Evolutionary conservation across 352 stramenopile genomes (phyloP).

Genomic region (Pythium graminicola): DNA sequence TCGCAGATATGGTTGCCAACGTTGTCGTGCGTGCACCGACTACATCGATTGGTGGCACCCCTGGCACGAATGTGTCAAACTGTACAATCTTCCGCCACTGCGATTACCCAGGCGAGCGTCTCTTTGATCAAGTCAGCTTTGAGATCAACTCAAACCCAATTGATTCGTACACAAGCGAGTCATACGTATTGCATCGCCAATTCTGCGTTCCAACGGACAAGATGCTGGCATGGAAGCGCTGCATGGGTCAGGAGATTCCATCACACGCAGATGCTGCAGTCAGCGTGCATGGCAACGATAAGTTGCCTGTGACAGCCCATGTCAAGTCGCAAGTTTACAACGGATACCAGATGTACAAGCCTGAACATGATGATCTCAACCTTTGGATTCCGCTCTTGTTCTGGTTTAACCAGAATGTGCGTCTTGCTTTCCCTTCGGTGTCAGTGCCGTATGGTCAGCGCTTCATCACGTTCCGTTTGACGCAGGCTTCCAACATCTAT

Average conservation of each 20-base stretch:
- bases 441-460: constrained; percentile 15
- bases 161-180: constrained; percentile 13
- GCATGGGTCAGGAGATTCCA: constrained; percentile 14
- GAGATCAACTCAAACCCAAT: constrained; percentile 14
- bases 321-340: constrained; percentile 6
- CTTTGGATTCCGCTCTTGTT: constrained; percentile 12
- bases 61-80: not conserved
- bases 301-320: not conserved
- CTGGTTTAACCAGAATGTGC: constrained; percentile 15
- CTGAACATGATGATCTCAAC: constrained; percentile 3
- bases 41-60: not conserved
- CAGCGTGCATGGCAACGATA: too few relatives aligned
- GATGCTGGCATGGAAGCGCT: constrained; percentile 2
- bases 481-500: not conserved
- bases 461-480: constrained; percentile 12
- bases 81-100: constrained; percentile 9
- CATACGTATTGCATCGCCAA: constrained; percentile 9
- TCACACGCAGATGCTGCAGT: too few relatives aligned
- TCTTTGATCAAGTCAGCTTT: constrained; percentile 14
- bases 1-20: constrained; percentile 16
- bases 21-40: constrained; percentile 6
- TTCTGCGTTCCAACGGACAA: constrained; percentile 3
- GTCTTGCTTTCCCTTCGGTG: constrained; percentile 12
- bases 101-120: constrained; percentile 11
- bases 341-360: constrained; percentile 15